Conservation (phyloP, 2,329 filamentous ascomycete genomes). For the Pseudocercospora ulei region DNA sequence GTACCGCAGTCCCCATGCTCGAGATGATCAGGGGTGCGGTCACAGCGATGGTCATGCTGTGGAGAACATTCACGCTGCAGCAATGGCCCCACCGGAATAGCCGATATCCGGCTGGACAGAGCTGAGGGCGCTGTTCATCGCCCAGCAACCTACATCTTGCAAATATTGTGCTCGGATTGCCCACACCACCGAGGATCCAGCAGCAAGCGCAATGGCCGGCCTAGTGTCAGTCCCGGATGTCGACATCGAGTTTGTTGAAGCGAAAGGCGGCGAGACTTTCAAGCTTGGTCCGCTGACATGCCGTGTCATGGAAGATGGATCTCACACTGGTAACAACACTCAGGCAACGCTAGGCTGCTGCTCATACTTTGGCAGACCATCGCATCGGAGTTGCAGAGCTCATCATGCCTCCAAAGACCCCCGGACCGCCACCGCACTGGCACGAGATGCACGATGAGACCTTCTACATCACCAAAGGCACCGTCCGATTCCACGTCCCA, state of each 20-base stretch:
- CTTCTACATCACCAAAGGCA: slow-evolving; percentile 48
- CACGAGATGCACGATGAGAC: slow-evolving; percentile 53
- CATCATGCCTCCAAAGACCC: slow-evolving; percentile 42
- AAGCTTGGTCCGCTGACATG: slow-evolving; percentile 44
- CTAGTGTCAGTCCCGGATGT: slow-evolving; percentile 36
- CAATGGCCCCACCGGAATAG: no score
- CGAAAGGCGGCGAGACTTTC: slow-evolving; percentile 43
- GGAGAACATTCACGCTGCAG: no score
- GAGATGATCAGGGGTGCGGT: no score
- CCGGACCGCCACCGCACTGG: slow-evolving; percentile 45
- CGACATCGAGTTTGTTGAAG: slow-evolving; percentile 44
- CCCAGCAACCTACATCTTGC: neutral
- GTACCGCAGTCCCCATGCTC: no score
- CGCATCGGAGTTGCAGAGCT: slow-evolving; percentile 43
- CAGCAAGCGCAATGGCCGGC: slow-evolving; percentile 17
- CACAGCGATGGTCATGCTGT: no score
- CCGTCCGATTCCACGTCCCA: slow-evolving; percentile 45
- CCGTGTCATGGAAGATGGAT: slow-evolving; percentile 46
- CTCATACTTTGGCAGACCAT: slow-evolving; percentile 35
- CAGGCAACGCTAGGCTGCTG: slow-evolving; percentile 6
- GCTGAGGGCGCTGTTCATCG: no score
- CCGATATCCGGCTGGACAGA: no score
- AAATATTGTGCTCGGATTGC: no score
- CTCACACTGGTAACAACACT: slow-evolving; percentile 37
- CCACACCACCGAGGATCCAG: no score